These are phyloP conservation scores for Sherardia arvensis DNA, from an alignment of 257 asterid species.

Conservation along the genomic window DNA sequence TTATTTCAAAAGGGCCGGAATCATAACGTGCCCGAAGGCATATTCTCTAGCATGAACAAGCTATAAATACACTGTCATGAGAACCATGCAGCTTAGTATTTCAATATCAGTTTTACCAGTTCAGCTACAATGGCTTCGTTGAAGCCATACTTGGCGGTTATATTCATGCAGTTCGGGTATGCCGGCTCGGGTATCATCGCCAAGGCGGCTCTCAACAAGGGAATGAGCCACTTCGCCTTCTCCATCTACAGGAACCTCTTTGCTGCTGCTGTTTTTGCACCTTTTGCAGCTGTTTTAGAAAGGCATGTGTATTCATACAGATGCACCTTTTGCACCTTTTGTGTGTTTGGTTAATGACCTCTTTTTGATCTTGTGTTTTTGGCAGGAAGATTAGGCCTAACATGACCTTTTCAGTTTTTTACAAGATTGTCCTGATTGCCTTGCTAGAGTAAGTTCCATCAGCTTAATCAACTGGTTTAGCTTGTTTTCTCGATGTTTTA, in stretches of 20 bases:
- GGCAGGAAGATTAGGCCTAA: constrained; percentile 76
- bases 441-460: constrained; percentile 43
- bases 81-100: neutral
- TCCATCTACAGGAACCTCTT: constrained; percentile 46
- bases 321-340: constrained; percentile 39
- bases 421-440: constrained; percentile 48
- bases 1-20: neutral
- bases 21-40: constrained; percentile 3
- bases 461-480: neutral
- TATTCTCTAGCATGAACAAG: neutral
- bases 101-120: neutral
- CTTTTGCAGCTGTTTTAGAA: constrained; percentile 45
- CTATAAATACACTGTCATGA: constrained; percentile 5
- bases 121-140: constrained; percentile 3
- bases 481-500: neutral
- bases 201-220: constrained; percentile 47
- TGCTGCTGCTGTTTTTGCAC: constrained; percentile 41
- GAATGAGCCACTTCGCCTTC: constrained; percentile 48
- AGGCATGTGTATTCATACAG: constrained; percentile 25
- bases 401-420: constrained; percentile 49
- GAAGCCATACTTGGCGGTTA: constrained; percentile 40
- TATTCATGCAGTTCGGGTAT: constrained; percentile 34
- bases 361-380: constrained; percentile 1
- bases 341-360: neutral
- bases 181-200: constrained; percentile 46